Percentiles rank a stretch among this genome's conserved stretches.
Evolutionary conservation across 129 eudicot genomes (phyloP).

Genomic region (Centella asiatica): DNA sequence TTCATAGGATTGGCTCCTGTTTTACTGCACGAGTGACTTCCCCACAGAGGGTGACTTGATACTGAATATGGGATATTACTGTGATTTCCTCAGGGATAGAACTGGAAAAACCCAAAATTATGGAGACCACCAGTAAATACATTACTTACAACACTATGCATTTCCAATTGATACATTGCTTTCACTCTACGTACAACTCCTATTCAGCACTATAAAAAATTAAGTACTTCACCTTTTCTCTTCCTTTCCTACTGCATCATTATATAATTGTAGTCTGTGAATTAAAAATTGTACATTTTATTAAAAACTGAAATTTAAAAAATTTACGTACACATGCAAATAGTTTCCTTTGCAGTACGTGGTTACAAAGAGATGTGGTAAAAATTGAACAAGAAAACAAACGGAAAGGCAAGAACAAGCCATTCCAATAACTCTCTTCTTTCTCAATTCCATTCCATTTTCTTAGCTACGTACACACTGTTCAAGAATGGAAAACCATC

Average conservation of each 20-base stretch:
- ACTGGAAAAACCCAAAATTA: not conserved
- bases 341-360: not conserved
- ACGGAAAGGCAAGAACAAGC: not conserved
- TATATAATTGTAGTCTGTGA: too few species aligned
- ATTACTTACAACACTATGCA: not conserved
- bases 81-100: not conserved
- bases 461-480: not conserved
- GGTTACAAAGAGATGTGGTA: not conserved
- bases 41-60: not conserved
- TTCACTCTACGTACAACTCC: not conserved
- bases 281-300: too few species aligned
- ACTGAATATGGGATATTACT: slow-evolving; percentile 7
- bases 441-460: not conserved
- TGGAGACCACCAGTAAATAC: not conserved
- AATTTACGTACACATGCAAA: too few species aligned
- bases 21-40: slow-evolving; percentile 12
- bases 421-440: too few species aligned
- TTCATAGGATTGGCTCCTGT: slow-evolving; percentile 1
- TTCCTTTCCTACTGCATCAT: not conserved
- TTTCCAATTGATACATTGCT: not conserved
- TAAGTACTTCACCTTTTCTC: not conserved
- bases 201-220: not conserved
- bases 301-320: too few species aligned
- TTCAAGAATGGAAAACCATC: slow-evolving; percentile 9
- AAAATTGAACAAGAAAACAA: not conserved